These are phyloP conservation scores for Tetrahymena borealis DNA, from an alignment of 73 alveolate genomes.

Conservation along the genomic window DNA sequence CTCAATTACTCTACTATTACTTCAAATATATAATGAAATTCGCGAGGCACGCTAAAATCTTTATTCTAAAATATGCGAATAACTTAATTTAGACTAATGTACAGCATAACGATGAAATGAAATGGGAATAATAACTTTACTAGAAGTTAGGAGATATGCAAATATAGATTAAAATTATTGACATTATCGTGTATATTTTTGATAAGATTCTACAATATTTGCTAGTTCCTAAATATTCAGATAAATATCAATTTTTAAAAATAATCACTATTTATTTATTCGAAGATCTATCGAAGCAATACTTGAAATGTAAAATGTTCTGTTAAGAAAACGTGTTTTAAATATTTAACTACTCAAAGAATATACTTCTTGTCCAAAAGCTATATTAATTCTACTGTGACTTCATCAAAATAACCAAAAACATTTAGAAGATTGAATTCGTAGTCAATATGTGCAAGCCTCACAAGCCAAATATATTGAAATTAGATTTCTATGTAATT, in stretches of 20 bases:
- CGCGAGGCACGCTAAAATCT: neutral
- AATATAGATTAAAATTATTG: neutral
- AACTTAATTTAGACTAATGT: no score
- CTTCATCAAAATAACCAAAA: neutral
- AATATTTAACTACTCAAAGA: neutral
- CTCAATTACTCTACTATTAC: neutral
- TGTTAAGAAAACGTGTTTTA: neutral
- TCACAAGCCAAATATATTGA: neutral
- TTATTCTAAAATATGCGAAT: neutral
- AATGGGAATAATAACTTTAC: neutral
- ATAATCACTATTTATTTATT: neutral
- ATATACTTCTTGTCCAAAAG: neutral
- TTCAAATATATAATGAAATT: neutral
- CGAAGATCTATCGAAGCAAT: neutral
- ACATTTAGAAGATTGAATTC: neutral
- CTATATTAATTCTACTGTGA: neutral
- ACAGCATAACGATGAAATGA: no score
- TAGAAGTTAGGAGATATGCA: neutral
- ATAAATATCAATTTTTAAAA: neutral
- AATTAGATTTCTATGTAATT: neutral
- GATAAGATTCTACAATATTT: neutral
- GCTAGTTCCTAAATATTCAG: neutral
- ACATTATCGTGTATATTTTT: neutral
- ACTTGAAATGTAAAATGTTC: neutral
- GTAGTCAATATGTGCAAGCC: neutral